Evolutionary conservation across 2,329 filamentous ascomycete genomes (phyloP).

Genomic region (Stenocarpella maydis): DNA sequence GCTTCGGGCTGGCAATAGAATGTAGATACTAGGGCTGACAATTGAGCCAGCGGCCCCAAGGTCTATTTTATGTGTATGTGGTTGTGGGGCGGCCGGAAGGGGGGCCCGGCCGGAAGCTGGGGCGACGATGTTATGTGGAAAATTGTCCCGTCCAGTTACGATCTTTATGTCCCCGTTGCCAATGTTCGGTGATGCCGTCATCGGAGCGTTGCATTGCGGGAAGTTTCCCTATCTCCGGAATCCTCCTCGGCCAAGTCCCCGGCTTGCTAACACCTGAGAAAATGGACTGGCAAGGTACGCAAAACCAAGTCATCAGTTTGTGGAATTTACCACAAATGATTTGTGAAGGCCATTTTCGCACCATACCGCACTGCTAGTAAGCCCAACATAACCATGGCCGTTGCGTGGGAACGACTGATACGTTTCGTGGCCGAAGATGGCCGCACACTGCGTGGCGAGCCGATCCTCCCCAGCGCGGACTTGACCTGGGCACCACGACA

Average conservation of each 20-base stretch:
- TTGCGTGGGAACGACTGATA: constrained; percentile 60
- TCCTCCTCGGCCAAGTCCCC: neutral
- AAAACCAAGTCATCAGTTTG: neutral
- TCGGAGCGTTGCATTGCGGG: neutral
- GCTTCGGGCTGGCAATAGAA: too few relatives aligned
- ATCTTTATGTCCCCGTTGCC: neutral
- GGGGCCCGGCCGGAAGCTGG: too few relatives aligned
- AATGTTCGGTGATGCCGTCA: neutral
- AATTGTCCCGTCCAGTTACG: too few relatives aligned
- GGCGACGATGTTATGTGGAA: too few relatives aligned
- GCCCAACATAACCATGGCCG: constrained; percentile 40
- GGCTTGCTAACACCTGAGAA: neutral
- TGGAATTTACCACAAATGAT: neutral
- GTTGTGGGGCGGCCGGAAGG: too few relatives aligned
- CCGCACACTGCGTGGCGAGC: constrained; percentile 59
- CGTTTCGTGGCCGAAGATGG: constrained; percentile 63
- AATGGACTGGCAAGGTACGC: neutral
- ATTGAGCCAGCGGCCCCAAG: too few relatives aligned
- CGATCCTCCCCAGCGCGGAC: constrained; percentile 52
- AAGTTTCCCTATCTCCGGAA: neutral
- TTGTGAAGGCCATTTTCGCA: too few relatives aligned
- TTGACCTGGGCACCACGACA: constrained; percentile 58
- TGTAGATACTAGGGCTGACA: too few relatives aligned
- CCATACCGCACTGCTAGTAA: neutral
- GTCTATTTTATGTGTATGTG: too few relatives aligned